Evolutionary conservation across 2,329 filamentous ascomycete genomes (phyloP).

Genomic region (Cytospora mali): DNA sequence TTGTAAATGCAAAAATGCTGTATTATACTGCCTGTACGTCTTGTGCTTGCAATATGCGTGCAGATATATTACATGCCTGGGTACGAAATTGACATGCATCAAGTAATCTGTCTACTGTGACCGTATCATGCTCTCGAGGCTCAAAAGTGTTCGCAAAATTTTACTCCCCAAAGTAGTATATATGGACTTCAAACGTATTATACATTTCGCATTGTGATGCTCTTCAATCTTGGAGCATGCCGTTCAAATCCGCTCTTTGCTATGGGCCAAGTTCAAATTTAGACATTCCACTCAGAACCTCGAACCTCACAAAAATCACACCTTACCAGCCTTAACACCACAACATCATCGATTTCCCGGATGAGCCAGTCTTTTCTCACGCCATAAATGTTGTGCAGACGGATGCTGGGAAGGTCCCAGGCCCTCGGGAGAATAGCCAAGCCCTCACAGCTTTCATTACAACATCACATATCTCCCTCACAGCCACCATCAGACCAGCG

Average conservation of each 20-base stretch:
- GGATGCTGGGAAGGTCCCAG: background rate
- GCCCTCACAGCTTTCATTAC: background rate
- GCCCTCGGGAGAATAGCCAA: background rate
- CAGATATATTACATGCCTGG: background rate
- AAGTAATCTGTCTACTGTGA: background rate
- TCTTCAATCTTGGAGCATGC: background rate
- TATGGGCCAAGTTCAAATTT: constrained; percentile 8
- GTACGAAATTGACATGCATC: background rate
- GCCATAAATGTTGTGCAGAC: constrained; percentile 16
- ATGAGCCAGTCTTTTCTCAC: background rate
- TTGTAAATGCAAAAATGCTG: constrained; percentile 23
- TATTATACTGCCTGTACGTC: constrained; percentile 11
- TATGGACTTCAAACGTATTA: background rate
- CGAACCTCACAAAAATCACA: background rate
- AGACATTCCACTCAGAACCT: constrained; percentile 6
- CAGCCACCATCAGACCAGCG: constrained; percentile 1
- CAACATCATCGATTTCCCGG: background rate
- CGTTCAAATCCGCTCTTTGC: background rate
- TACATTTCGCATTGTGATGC: background rate
- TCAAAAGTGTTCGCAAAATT: background rate
- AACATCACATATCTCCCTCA: background rate
- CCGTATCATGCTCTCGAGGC: background rate
- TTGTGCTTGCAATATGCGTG: background rate
- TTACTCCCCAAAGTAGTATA: background rate
- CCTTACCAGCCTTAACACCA: background rate